Conservation (phyloP, 345 rosid genomes). For the Gossypium thurberi region DNA sequence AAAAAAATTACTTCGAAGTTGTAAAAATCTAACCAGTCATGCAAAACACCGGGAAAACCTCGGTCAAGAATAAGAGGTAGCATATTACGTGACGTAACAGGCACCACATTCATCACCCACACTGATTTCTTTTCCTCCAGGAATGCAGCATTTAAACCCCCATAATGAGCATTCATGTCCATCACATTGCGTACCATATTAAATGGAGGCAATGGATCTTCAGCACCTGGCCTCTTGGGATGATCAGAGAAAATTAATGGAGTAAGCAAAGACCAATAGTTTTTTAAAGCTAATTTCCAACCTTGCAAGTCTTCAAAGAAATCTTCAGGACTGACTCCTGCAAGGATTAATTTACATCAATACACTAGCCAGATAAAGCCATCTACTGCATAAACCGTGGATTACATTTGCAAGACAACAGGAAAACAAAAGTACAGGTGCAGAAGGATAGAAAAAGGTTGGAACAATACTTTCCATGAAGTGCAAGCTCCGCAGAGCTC, state of each 20-base stretch:
- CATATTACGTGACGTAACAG: slow-evolving; percentile 57
- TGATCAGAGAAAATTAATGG: slow-evolving; percentile 97
- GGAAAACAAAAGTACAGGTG: not conserved
- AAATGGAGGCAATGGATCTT: slow-evolving; percentile 91
- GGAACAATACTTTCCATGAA: slow-evolving; percentile 74
- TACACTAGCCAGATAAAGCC: slow-evolving; percentile 1
- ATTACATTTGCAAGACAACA: not conserved
- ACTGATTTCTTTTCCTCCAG: slow-evolving; percentile 62
- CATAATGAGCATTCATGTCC: slow-evolving; percentile 96
- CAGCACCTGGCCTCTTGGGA: slow-evolving; percentile 98
- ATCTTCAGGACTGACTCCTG: slow-evolving; percentile 77
- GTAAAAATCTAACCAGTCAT: slow-evolving; percentile 69
- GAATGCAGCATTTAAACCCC: slow-evolving; percentile 73
- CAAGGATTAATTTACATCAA: slow-evolving; percentile 23
- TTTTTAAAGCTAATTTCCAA: slow-evolving; percentile 70
- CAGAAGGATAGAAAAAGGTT: not conserved
- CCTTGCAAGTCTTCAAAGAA: slow-evolving; percentile 58
- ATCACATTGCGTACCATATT: slow-evolving; percentile 96
- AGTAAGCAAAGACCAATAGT: slow-evolving; percentile 91
- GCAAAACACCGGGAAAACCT: slow-evolving; percentile 88
- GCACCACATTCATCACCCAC: slow-evolving; percentile 98
- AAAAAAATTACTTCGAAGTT: not conserved
- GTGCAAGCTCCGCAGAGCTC: slow-evolving; percentile 54
- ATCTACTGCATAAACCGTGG: not conserved
- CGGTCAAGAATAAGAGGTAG: slow-evolving; percentile 84